Evolutionary conservation across 2,329 filamentous ascomycete species (phyloP).

Genomic region (Atkinsonella texensis): DNA sequence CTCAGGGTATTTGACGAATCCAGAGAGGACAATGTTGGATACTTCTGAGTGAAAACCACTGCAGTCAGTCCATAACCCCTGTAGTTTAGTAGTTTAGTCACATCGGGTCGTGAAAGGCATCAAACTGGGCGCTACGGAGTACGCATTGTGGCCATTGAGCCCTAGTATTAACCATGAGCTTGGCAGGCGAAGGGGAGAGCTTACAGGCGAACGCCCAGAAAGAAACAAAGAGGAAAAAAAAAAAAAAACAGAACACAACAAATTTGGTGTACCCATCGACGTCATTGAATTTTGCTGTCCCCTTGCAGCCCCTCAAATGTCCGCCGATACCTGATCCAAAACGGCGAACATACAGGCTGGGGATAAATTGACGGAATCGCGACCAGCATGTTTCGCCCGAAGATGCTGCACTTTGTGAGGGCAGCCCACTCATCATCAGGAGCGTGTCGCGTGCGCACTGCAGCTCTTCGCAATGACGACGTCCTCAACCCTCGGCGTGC

Average conservation of each 20-base stretch:
- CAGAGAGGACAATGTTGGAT: too few species aligned
- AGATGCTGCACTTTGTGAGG: constrained; percentile 15
- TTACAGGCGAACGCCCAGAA: background rate
- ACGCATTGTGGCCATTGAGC: too few species aligned
- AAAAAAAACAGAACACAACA: background rate
- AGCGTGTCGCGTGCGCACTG: constrained; percentile 9
- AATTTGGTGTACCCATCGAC: background rate
- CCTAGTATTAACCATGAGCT: too few species aligned
- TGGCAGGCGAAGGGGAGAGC: too few species aligned
- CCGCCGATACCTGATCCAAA: background rate
- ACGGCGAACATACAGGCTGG: background rate
- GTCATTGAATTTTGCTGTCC: background rate
- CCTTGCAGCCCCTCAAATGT: background rate
- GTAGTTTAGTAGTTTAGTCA: too few species aligned
- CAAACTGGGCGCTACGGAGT: too few species aligned
- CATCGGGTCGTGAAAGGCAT: too few species aligned
- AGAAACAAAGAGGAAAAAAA: background rate
- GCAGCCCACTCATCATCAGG: constrained; percentile 6
- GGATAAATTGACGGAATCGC: constrained; percentile 3
- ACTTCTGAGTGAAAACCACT: too few species aligned
- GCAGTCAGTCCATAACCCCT: too few species aligned
- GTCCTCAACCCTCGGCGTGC: background rate
- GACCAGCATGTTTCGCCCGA: constrained; percentile 17
- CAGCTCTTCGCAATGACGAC: constrained; percentile 5
- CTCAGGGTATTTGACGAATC: too few species aligned